phyloP scores from a whole-genome alignment of 83 land plant species.

The Picea abies region DNA sequence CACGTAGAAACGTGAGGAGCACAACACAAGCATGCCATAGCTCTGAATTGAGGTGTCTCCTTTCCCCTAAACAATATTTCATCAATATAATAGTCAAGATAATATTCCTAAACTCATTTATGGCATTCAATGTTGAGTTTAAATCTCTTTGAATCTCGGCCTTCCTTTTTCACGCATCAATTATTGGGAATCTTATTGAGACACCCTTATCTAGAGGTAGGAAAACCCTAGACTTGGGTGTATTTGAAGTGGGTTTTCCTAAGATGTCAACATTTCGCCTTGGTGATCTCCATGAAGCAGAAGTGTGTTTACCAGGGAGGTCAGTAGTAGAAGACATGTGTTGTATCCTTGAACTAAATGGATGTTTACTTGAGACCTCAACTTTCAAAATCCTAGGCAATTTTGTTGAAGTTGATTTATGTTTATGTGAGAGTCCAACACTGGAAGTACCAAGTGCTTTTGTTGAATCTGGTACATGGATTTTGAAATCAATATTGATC shows the following conservation, averaged over 20 bases:
- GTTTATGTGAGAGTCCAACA: neutral
- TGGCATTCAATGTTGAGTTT: neutral
- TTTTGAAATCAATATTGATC: conserved; percentile 1
- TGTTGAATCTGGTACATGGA: neutral
- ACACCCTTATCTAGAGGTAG: neutral
- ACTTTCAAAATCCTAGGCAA: neutral
- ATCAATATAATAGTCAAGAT: no score
- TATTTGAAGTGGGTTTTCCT: neutral
- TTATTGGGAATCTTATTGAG: neutral
- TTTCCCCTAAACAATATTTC: conserved; percentile 29
- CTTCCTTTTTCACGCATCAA: neutral
- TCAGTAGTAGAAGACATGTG: neutral
- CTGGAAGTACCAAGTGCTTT: neutral
- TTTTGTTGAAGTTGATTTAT: neutral
- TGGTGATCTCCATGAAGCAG: neutral
- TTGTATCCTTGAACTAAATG: neutral
- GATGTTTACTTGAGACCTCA: neutral
- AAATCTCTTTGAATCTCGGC: neutral
- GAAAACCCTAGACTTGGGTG: neutral
- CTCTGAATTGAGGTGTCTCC: conserved; percentile 60
- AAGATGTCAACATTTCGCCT: neutral
- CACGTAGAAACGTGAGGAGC: conserved; percentile 57
- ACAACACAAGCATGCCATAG: conserved; percentile 91
- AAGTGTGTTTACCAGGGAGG: neutral
- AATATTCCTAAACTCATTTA: no score